These are phyloP conservation scores for Euphorbia schlechtendalii DNA, from an alignment of 441 rosid species.

Conservation along the genomic window DNA sequence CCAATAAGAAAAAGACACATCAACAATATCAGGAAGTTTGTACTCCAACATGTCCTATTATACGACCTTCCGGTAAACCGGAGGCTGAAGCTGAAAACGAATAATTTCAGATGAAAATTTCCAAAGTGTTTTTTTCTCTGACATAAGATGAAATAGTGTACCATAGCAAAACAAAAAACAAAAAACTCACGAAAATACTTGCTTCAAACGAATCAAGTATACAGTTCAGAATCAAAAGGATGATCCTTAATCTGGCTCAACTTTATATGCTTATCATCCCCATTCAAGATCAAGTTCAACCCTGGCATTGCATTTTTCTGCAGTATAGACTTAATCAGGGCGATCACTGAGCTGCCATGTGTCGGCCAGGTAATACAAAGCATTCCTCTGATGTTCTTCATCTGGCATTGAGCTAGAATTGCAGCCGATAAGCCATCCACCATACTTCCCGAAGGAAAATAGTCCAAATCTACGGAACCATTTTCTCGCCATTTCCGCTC, in stretches of 20 bases:
- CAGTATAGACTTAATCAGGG: slow-evolving; percentile 46
- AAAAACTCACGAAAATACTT: neutral
- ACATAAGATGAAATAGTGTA: neutral
- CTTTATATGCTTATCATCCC: slow-evolving; percentile 26
- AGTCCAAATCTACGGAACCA: slow-evolving; percentile 42
- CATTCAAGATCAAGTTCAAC: slow-evolving; percentile 31
- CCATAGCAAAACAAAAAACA: neutral
- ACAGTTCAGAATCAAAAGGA: slow-evolving; percentile 51
- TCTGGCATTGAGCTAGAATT: slow-evolving; percentile 62
- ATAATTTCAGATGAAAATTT: neutral
- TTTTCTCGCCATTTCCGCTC: slow-evolving; percentile 41
- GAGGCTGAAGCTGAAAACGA: neutral
- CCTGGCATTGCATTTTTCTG: slow-evolving; percentile 39
- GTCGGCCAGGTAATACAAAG: slow-evolving; percentile 80
- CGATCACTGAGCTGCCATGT: slow-evolving; percentile 39
- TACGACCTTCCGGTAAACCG: neutral
- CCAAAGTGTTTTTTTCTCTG: neutral
- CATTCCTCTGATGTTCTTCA: slow-evolving; percentile 62
- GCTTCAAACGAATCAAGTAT: slow-evolving; percentile 32
- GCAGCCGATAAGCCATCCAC: slow-evolving; percentile 86
- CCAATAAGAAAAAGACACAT: too few species aligned
- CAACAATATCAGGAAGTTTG: too few species aligned
- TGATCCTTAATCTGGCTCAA: slow-evolving; percentile 33
- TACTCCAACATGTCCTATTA: neutral
- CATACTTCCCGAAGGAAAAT: slow-evolving; percentile 89